Conservation (phyloP, 1,284 basidiomycete genomes). For the Apiotrichum veenhuisii region DNA sequence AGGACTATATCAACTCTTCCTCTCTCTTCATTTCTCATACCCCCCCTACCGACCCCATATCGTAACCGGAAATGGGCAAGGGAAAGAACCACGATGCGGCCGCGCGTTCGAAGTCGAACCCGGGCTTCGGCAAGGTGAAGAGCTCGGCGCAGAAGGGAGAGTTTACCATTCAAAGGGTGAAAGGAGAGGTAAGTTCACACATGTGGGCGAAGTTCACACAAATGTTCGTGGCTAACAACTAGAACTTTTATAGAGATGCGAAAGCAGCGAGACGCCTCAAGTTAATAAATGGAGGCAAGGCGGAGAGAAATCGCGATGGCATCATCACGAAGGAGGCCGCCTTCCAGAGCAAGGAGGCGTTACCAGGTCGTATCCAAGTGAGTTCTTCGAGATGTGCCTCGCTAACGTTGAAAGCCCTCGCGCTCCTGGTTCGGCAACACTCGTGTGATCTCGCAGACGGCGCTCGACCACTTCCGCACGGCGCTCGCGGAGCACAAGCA, state of each 20-base stretch:
- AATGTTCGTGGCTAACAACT: constrained; percentile 55
- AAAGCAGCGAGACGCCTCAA: constrained; percentile 77
- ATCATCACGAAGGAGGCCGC: constrained; percentile 87
- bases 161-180: constrained; percentile 62
- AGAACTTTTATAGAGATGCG: constrained; percentile 90
- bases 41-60: not conserved
- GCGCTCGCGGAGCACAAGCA: constrained; percentile 75
- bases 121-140: constrained; percentile 39
- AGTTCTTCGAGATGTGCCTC: no score
- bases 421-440: constrained; percentile 89
- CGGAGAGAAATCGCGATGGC: constrained; percentile 80
- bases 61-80: constrained; percentile 41
- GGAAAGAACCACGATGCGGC: constrained; percentile 47
- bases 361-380: constrained; percentile 73
- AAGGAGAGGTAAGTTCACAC: constrained; percentile 49
- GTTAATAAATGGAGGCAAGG: constrained; percentile 86
- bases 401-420: no score
- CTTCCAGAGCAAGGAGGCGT: constrained; percentile 85
- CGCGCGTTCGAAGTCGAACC: constrained; percentile 13
- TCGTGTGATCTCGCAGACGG: constrained; percentile 92
- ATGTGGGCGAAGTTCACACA: no score
- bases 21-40: not conserved
- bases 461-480: constrained; percentile 88
- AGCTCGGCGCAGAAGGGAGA: constrained; percentile 32
- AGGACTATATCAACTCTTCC: constrained; percentile 1